A percentile compares a stretch with the other conserved stretches of the same genome.
Conservation (phyloP, 495 filamentous ascomycete genomes). For the Neurospora sp. region DNA sequence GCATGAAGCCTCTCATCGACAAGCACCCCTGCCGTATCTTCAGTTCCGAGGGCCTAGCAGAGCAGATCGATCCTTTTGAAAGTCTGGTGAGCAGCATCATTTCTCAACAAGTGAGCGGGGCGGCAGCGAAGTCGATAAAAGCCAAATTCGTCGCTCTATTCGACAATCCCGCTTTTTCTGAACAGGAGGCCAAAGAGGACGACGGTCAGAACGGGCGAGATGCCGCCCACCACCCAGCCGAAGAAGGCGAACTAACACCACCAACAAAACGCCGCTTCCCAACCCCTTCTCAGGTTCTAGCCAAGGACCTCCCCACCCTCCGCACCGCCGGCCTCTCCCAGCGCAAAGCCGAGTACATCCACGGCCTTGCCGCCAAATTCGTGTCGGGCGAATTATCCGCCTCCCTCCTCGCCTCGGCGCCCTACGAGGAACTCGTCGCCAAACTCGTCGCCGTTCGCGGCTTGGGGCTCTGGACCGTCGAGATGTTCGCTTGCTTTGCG, state of each 20-base stretch:
- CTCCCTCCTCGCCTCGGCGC: slow-evolving; percentile 60
- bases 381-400: slow-evolving; percentile 60
- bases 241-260: slow-evolving; percentile 17
- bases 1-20: slow-evolving; percentile 62
- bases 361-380: slow-evolving; percentile 78
- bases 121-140: slow-evolving; percentile 80
- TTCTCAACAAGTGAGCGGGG: slow-evolving; percentile 89
- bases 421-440: slow-evolving; percentile 77
- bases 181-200: neutral
- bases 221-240: slow-evolving; percentile 7
- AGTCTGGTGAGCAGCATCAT: slow-evolving; percentile 79
- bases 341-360: slow-evolving; percentile 90
- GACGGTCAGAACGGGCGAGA: slow-evolving; percentile 6
- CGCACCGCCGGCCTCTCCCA: slow-evolving; percentile 80
- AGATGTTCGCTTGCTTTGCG: slow-evolving; percentile 94
- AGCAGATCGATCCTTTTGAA: slow-evolving; percentile 80
- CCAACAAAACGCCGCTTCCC: slow-evolving; percentile 47
- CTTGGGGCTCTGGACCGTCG: slow-evolving; percentile 81
- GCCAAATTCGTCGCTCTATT: slow-evolving; percentile 78
- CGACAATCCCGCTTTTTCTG: neutral
- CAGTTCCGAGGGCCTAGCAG: slow-evolving; percentile 68
- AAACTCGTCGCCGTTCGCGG: slow-evolving; percentile 78
- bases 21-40: slow-evolving; percentile 69
- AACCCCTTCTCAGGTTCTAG: slow-evolving; percentile 58
- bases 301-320: slow-evolving; percentile 48